Percentiles rank a stretch among this genome's conserved stretches.
Evolutionary conservation across 768 basidiomycete genomes (phyloP).

Genomic region (Atractiella rhizophila): DNA sequence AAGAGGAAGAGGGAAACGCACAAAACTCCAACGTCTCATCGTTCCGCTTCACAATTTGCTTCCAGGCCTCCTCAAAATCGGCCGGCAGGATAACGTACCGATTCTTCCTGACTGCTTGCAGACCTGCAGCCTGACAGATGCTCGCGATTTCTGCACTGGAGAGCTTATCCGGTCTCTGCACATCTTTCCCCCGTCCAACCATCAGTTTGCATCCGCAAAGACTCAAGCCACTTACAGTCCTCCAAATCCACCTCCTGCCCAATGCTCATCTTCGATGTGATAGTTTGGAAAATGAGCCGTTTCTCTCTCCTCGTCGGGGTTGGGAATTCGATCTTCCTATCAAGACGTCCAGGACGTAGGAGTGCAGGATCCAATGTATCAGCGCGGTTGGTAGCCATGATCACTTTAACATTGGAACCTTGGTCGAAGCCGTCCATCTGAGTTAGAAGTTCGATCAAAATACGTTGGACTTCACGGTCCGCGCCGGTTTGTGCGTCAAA

Average conservation of each 20-base stretch:
- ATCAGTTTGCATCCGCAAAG: neutral
- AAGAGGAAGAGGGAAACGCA: conserved; percentile 25
- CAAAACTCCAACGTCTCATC: conserved; percentile 97
- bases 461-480: conserved; percentile 95
- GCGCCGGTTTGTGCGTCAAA: conserved; percentile 99
- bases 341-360: conserved; percentile 85
- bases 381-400: conserved; percentile 97
- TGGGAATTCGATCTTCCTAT: conserved; percentile 97
- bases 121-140: conserved; percentile 84
- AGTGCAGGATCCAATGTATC: conserved; percentile 95
- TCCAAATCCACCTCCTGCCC: conserved; percentile 93
- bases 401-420: conserved; percentile 95
- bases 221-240: conserved; percentile 50
- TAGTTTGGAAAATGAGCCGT: conserved; percentile 91
- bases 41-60: conserved; percentile 86
- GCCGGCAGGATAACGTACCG: conserved; percentile 86
- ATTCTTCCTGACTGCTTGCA: conserved; percentile 96
- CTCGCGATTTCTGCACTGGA: conserved; percentile 89
- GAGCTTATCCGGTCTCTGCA: conserved; percentile 81
- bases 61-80: conserved; percentile 99
- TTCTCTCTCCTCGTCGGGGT: conserved; percentile 79
- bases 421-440: conserved; percentile 99
- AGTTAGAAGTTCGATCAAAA: conserved; percentile 80
- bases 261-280: conserved; percentile 90
- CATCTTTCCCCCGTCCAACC: conserved; percentile 31